Evolutionary conservation across 2,329 filamentous ascomycete species (phyloP).

Genomic region (Monilinia laxa): DNA sequence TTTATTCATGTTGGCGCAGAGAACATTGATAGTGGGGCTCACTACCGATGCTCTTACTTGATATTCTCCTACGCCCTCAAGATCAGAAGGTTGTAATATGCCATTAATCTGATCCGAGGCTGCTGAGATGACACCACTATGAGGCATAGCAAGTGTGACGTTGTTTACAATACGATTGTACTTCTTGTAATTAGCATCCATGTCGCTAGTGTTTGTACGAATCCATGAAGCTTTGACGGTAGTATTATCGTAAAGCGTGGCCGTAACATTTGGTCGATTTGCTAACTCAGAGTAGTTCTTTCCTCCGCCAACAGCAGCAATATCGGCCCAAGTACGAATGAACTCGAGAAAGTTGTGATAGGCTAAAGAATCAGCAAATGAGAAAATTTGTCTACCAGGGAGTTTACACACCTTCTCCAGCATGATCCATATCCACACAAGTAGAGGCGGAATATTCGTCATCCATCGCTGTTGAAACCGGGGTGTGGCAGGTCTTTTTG

Average conservation of each 20-base stretch:
- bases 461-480: slow-evolving; percentile 51
- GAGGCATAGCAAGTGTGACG: slow-evolving; percentile 74
- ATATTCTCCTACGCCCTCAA: slow-evolving; percentile 68
- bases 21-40: slow-evolving; percentile 67
- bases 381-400: too few species aligned
- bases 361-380: slow-evolving; percentile 37
- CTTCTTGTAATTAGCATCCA: slow-evolving; percentile 50
- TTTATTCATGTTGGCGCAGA: slow-evolving; percentile 66
- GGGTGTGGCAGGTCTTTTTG: slow-evolving; percentile 56
- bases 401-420: slow-evolving; percentile 53
- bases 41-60: slow-evolving; percentile 66
- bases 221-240: slow-evolving; percentile 71
- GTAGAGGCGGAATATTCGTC: slow-evolving; percentile 47
- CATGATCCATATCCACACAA: slow-evolving; percentile 68
- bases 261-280: slow-evolving; percentile 58
- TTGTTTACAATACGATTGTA: slow-evolving; percentile 67
- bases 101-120: slow-evolving; percentile 59
- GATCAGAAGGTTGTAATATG: slow-evolving; percentile 67
- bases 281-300: slow-evolving; percentile 44
- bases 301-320: slow-evolving; percentile 46
- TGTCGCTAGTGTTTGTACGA: slow-evolving; percentile 53
- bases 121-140: slow-evolving; percentile 65
- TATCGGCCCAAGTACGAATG: slow-evolving; percentile 53
- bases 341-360: slow-evolving; percentile 70
- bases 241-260: slow-evolving; percentile 69